Base-by-base conservation (phyloP, 345 rosid genomes). In the Gossypioides kirkii region DNA sequence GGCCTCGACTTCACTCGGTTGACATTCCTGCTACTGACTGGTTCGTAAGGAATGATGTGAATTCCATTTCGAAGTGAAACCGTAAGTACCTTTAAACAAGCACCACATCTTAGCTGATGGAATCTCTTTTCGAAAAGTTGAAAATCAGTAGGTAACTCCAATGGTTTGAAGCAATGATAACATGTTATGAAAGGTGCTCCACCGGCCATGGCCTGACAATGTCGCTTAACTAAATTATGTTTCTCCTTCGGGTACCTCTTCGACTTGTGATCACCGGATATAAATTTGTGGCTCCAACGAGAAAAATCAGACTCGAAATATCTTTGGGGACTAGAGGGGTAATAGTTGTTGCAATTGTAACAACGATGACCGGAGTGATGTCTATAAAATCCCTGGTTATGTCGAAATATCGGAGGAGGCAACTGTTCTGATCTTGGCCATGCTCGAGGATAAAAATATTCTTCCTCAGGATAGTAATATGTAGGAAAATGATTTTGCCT, bases 61-160 rank as follows among this genome's bases (percentile, higher is more conserved):
- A 63, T 87, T 78, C 84, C 70, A 23, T 81, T 63, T 47, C 80
- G 77, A 75, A 94, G 90, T 4, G 92, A 89, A 76, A 90, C 90
- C 82, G 81, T 84, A 41, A 90, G 89, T 71, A 88, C 83, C 55
- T 71, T 74, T 12, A 81, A 83, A 74, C 98, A 94, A 74, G 86
- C 83, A 68, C 97, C 93, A 68, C 98, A 94, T 75, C 80, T 86
- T 52, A 94, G 87, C 72, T 61, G 83, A 82, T 92, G 97, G 79
- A 73, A 83, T 60, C 86, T 89, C 73, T 81, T 86, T 72, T 78
- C 82, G 59, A 76, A 84, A 68, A 87, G 77, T 66, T 92, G 88
- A 82, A 92, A 94, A 82, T 92, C 97, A 71, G 79, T 89, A 72
- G 98, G 97, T n/a, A 92, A 75, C 79, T 84, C 91, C 73, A 94